phyloP scores from a whole-genome alignment of 345 rosid genomes.

The Leavenworthia alabamica region DNA sequence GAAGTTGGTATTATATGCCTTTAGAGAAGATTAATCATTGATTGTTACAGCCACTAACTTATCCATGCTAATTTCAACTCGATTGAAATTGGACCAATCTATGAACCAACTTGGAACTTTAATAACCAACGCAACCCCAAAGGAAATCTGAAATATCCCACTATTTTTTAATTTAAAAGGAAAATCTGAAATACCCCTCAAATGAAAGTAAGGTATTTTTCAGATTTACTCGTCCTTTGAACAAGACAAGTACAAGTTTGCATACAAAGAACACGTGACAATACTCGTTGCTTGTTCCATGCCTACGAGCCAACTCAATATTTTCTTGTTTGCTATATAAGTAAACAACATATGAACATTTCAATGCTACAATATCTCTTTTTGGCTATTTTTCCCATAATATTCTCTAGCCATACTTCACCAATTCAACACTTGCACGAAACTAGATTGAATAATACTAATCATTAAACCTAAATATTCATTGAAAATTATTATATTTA shows the following conservation, averaged over 20 bases:
- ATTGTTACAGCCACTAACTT: slow-evolving; percentile 24
- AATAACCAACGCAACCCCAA: slow-evolving; percentile 7
- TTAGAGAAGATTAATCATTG: slow-evolving; percentile 11
- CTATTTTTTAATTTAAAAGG: neutral
- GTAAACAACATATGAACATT: neutral
- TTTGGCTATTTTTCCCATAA: neutral
- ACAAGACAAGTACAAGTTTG: neutral
- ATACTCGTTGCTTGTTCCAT: slow-evolving; percentile 3
- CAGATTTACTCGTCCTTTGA: neutral
- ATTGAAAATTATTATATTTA: neutral
- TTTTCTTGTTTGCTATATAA: neutral
- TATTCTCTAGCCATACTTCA: slow-evolving; percentile 3
- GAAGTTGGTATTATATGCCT: slow-evolving; percentile 8
- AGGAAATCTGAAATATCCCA: neutral
- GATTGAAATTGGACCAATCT: slow-evolving; percentile 16
- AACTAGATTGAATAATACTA: neutral
- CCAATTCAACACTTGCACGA: neutral
- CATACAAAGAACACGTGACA: slow-evolving; percentile 9
- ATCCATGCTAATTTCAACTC: slow-evolving; percentile 16
- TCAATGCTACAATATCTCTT: slow-evolving; percentile 9
- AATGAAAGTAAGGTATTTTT: neutral
- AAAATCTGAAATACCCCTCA: neutral
- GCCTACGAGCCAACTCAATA: neutral
- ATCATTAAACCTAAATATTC: neutral
- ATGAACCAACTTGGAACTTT: slow-evolving; percentile 23